Percentiles rank a stretch among this genome's conserved stretches.
Conservation (phyloP, 73 alveolate species). For the Tetrahymena thermophila region DNA sequence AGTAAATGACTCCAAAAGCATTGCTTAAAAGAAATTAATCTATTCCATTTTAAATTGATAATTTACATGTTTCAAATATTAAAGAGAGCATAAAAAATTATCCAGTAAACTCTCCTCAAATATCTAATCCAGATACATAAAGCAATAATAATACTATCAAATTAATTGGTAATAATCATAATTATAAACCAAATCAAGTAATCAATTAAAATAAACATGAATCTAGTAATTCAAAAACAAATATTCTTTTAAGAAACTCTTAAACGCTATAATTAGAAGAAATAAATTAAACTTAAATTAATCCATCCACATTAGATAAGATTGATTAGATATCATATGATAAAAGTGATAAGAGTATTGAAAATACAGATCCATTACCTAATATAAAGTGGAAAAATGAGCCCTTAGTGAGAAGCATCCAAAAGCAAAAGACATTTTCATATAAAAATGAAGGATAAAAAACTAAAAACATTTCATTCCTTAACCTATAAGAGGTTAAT, state of each 20-base stretch:
- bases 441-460: background rate
- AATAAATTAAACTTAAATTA: background rate
- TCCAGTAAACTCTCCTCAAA: background rate
- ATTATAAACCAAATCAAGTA: too few species aligned
- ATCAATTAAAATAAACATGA: background rate
- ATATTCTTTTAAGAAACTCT: background rate
- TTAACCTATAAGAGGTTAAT: background rate
- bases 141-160: too few species aligned
- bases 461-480: background rate
- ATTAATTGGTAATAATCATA: background rate
- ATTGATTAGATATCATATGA: background rate
- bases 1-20: background rate
- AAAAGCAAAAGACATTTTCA: background rate
- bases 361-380: background rate
- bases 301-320: background rate
- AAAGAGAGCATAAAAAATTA: background rate
- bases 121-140: background rate
- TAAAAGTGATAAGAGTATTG: background rate
- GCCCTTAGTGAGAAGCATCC: background rate
- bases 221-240: background rate
- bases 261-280: background rate
- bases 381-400: background rate
- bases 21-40: background rate
- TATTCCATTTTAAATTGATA: background rate
- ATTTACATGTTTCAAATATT: background rate